A percentile compares a stretch with the other conserved stretches of the same genome.
phyloP scores from a whole-genome alignment of 2,329 filamentous ascomycete genomes.

The Colletotrichum spaethianum region DNA sequence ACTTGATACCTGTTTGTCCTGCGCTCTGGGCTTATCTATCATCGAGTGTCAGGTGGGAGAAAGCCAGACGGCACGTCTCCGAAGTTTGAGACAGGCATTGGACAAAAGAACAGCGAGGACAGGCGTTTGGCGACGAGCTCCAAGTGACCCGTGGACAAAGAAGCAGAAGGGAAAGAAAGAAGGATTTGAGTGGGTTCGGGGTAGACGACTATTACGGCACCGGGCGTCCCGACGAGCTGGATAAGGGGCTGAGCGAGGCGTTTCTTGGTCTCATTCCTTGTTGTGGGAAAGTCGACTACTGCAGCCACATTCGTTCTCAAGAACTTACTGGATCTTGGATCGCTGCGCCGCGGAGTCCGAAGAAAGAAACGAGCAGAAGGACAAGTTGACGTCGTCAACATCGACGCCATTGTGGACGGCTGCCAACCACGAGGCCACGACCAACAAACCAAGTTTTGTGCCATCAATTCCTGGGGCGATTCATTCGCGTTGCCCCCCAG shows the following conservation, averaged over 20 bases:
- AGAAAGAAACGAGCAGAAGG: not conserved
- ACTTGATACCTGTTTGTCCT: not conserved
- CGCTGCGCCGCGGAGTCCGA: not conserved
- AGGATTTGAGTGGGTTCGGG: not conserved
- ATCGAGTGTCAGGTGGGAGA: slow-evolving; percentile 1
- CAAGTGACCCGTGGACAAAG: slow-evolving; percentile 31
- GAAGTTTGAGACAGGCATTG: slow-evolving; percentile 32
- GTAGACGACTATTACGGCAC: slow-evolving; percentile 5
- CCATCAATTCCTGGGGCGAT: not conserved
- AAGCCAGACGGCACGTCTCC: slow-evolving; percentile 23
- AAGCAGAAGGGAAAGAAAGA: slow-evolving; percentile 1
- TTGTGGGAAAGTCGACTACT: not conserved
- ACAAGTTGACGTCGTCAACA: slow-evolving; percentile 13
- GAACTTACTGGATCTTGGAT: not conserved
- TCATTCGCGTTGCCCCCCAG: not conserved
- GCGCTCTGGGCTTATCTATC: slow-evolving; percentile 2
- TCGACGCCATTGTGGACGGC: not conserved
- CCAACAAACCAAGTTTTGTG: slow-evolving; percentile 16
- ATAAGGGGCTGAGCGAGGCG: slow-evolving; percentile 38
- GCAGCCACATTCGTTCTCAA: not conserved
- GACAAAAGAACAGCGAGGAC: slow-evolving; percentile 31
- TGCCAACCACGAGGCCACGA: not conserved
- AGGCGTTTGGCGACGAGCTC: slow-evolving; percentile 9
- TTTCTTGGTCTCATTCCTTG: slow-evolving; percentile 10
- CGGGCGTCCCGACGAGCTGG: slow-evolving; percentile 38